A percentile compares a stretch with the other conserved stretches of the same genome.
phyloP scores from a whole-genome alignment of 495 filamentous ascomycete genomes.

The Cetradonia linearis region DNA sequence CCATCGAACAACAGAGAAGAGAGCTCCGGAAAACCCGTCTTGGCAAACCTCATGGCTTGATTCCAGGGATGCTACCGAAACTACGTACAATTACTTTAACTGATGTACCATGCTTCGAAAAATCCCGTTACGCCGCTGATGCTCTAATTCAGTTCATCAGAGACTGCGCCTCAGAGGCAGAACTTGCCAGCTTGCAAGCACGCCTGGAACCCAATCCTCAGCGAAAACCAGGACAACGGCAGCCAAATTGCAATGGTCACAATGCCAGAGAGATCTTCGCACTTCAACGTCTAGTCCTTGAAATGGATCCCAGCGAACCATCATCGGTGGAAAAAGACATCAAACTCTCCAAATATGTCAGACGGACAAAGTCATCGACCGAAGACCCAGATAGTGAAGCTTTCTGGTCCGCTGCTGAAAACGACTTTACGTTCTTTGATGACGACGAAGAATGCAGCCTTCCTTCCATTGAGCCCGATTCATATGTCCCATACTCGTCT shows the following conservation, averaged over 20 bases:
- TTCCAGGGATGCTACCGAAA: conserved; percentile 31
- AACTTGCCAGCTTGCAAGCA: conserved; percentile 46
- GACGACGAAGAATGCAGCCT: conserved; percentile 48
- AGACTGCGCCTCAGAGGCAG: conserved; percentile 48
- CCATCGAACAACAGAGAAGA: conserved; percentile 18
- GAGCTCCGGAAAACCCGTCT: conserved; percentile 15
- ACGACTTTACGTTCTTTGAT: conserved; percentile 57
- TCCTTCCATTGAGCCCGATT: conserved; percentile 35
- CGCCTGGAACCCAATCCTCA: conserved; percentile 38
- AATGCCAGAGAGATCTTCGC: conserved; percentile 42
- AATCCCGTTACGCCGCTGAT: conserved; percentile 33
- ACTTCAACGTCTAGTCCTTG: conserved; percentile 46
- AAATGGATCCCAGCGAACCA: conserved; percentile 42
- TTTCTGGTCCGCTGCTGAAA: conserved; percentile 48
- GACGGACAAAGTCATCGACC: conserved; percentile 42
- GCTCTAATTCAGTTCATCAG: conserved; percentile 48
- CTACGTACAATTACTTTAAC: conserved; percentile 49
- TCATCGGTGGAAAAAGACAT: conserved; percentile 23
- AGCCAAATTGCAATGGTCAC: conserved; percentile 35
- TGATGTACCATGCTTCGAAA: conserved; percentile 46
- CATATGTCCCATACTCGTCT: conserved; percentile 37
- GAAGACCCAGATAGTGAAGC: conserved; percentile 51
- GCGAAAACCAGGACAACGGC: conserved; percentile 37
- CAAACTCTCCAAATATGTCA: conserved; percentile 22
- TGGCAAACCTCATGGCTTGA: conserved; percentile 17